These are phyloP conservation scores for Phytopythium chamaehyphon DNA, from an alignment of 352 stramenopile genomes.

Conservation along the genomic window DNA sequence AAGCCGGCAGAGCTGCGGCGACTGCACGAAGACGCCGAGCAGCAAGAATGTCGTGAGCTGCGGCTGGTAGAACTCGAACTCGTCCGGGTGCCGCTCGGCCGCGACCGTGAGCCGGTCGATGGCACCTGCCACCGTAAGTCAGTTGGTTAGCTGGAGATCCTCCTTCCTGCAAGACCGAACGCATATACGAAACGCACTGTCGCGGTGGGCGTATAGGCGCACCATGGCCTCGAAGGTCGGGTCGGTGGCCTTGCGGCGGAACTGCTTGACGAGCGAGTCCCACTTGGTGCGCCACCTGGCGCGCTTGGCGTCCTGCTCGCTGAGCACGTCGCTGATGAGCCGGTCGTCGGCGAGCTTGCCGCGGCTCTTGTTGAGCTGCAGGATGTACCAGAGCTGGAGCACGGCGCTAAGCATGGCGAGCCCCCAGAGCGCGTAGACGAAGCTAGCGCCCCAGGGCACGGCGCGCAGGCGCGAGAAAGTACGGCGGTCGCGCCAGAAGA, in stretches of 20 bases:
- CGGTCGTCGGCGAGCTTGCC: slow-evolving; percentile 55
- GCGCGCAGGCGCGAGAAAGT: slow-evolving; percentile 45
- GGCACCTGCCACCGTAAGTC: slow-evolving; percentile 15
- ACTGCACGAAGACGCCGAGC: slow-evolving; percentile 59
- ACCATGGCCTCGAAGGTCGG: slow-evolving; percentile 81
- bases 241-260: slow-evolving; percentile 56
- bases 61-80: slow-evolving; percentile 84
- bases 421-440: slow-evolving; percentile 47
- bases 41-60: slow-evolving; percentile 84
- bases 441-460: slow-evolving; percentile 43
- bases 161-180: not conserved
- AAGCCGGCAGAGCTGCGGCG: slow-evolving; percentile 59
- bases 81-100: slow-evolving; percentile 49
- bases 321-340: slow-evolving; percentile 58
- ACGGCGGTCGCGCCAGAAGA: slow-evolving; percentile 51
- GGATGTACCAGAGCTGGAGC: slow-evolving; percentile 70
- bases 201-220: slow-evolving; percentile 78
- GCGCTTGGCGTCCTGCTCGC: slow-evolving; percentile 44
- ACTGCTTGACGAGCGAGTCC: slow-evolving; percentile 65
- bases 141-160: not conserved
- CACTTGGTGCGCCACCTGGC: slow-evolving; percentile 70
- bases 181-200: slow-evolving; percentile 17
- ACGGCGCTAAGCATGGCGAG: slow-evolving; percentile 45
- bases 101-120: slow-evolving; percentile 46
- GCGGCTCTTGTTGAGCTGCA: slow-evolving; percentile 74